Evolutionary conservation across 1,284 basidiomycete species (phyloP).

Genomic region (Mycosarcoma maydis): DNA sequence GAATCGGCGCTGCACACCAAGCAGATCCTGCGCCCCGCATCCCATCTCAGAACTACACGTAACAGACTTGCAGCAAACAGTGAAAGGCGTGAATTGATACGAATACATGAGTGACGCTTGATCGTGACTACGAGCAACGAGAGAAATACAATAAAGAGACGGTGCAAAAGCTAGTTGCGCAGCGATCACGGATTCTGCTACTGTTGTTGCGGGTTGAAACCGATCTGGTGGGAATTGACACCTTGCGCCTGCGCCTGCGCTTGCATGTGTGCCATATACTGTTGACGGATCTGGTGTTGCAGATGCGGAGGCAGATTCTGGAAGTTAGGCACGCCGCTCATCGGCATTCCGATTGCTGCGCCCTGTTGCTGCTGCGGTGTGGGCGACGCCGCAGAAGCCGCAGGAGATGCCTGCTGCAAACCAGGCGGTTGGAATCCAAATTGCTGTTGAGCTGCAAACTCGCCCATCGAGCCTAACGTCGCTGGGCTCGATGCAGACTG

Average conservation of each 20-base stretch:
- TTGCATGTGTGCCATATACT: slow-evolving; percentile 46
- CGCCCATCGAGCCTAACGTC: slow-evolving; percentile 15
- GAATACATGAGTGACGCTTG: not conserved
- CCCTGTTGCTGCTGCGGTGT: slow-evolving; percentile 20
- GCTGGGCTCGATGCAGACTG: slow-evolving; percentile 28
- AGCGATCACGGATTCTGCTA: not conserved
- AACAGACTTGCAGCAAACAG: too few relatives aligned
- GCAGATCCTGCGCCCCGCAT: too few relatives aligned
- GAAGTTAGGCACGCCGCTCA: slow-evolving; percentile 33
- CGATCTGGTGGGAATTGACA: slow-evolving; percentile 13
- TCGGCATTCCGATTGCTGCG: slow-evolving; percentile 10
- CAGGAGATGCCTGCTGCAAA: slow-evolving; percentile 19
- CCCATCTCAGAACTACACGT: too few relatives aligned
- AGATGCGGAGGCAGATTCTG: slow-evolving; percentile 44
- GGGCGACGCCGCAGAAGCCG: slow-evolving; percentile 11
- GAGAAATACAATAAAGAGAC: not conserved
- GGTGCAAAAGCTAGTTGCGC: too few relatives aligned
- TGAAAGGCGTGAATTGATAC: slow-evolving; percentile 2
- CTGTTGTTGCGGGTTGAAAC: slow-evolving; percentile 12
- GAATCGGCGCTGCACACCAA: too few relatives aligned
- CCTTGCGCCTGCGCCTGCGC: slow-evolving; percentile 25
- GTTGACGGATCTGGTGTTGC: slow-evolving; percentile 48
- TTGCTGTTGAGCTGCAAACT: slow-evolving; percentile 23
- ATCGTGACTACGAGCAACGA: not conserved
- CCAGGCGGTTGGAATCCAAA: slow-evolving; percentile 29